Percentiles rank a stretch among this genome's conserved stretches.
These are phyloP conservation scores for Lagenaria siceraria DNA, from an alignment of 306 rosid genomes.

Conservation along the genomic window DNA sequence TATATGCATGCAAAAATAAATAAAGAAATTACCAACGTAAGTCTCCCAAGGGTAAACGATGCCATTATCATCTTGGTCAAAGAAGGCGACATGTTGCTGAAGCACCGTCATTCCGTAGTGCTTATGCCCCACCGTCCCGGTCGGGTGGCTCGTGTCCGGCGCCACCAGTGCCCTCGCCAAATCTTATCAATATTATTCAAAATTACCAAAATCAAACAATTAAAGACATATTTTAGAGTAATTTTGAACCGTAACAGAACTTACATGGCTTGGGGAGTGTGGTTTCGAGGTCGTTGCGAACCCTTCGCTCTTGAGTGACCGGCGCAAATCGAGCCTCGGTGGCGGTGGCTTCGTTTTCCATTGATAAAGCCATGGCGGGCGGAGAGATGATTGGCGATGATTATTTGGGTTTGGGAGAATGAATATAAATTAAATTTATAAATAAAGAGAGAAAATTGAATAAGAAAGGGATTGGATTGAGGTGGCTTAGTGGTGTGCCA, in stretches of 20 bases:
- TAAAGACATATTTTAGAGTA: no score
- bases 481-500: neutral
- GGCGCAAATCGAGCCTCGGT: constrained; percentile 57
- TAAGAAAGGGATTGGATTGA: neutral
- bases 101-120: constrained; percentile 54
- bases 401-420: neutral
- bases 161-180: constrained; percentile 61
- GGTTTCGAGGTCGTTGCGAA: constrained; percentile 58
- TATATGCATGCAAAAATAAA: no score
- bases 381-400: neutral
- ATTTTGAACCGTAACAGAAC: neutral
- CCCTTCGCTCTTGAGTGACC: constrained; percentile 41
- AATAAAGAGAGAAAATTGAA: neutral
- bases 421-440: neutral
- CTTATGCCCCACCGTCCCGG: constrained; percentile 52
- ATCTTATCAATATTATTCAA: neutral
- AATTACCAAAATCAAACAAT: neutral
- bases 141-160: constrained; percentile 57
- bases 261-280: constrained; percentile 65
- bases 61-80: constrained; percentile 70
- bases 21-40: constrained; percentile 22
- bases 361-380: constrained; percentile 25
- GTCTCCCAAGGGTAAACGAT: constrained; percentile 90
- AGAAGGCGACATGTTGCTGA: constrained; percentile 70
- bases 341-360: constrained; percentile 37